Percentiles rank a stretch among this genome's conserved stretches.
These are phyloP conservation scores for Phytophthora colocasiae DNA, from an alignment of 352 stramenopile genomes.

Conservation along the genomic window DNA sequence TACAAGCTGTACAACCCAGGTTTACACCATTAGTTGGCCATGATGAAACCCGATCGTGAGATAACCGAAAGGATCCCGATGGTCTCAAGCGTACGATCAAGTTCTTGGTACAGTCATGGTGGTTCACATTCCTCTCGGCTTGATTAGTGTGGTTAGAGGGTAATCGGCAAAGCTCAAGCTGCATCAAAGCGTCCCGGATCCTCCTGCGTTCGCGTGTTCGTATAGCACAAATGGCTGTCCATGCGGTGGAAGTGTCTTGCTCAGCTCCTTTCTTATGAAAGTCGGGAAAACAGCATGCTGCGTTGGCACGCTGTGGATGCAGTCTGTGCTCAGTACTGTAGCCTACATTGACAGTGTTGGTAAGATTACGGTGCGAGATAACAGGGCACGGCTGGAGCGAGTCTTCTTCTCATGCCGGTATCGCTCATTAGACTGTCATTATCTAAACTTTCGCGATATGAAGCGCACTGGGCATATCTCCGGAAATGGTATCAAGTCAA, in stretches of 20 bases:
- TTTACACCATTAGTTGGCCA: no score
- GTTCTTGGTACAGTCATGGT: no score
- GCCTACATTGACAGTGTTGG: no score
- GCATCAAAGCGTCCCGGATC: background rate
- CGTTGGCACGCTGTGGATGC: no score
- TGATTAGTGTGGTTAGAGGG: background rate
- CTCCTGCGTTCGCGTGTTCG: background rate
- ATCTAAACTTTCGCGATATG: no score
- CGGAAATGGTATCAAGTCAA: conserved; percentile 1
- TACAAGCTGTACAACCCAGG: background rate
- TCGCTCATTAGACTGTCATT: no score
- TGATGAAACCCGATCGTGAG: background rate
- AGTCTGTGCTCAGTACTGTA: no score
- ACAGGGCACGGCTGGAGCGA: no score
- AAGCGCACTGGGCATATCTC: background rate
- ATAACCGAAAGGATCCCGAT: background rate
- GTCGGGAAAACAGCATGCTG: conserved; percentile 5
- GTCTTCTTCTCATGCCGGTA: no score
- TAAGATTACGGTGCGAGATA: no score
- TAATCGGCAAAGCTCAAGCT: background rate
- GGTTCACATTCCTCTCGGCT: background rate
- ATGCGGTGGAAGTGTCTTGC: conserved; percentile 1
- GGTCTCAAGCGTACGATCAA: conserved; percentile 4
- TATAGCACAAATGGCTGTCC: background rate
- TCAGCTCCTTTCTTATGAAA: conserved; percentile 6